phyloP scores from a whole-genome alignment of 1,284 basidiomycete genomes.

The Malassezia furfur region DNA sequence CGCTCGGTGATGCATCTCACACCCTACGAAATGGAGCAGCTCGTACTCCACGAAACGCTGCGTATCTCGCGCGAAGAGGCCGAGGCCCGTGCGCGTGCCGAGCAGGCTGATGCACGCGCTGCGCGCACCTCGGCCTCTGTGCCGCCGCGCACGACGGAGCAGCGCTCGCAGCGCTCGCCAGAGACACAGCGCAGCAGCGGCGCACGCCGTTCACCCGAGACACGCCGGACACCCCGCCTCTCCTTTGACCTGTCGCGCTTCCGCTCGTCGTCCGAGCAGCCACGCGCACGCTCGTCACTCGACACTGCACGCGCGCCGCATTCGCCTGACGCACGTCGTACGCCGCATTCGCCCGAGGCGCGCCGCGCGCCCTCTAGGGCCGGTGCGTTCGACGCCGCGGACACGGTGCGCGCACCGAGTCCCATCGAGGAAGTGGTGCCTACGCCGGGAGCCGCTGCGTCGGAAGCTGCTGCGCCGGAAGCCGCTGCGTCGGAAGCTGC shows the following conservation, averaged over 20 bases:
- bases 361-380: too few species aligned
- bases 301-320: too few species aligned
- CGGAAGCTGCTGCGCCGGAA: too few species aligned
- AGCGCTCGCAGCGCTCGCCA: neutral
- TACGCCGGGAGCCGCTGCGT: too few species aligned
- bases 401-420: too few species aligned
- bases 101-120: too few species aligned
- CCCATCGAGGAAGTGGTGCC: too few species aligned
- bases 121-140: too few species aligned
- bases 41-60: slow-evolving; percentile 99
- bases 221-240: neutral
- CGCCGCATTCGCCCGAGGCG: too few species aligned
- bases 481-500: too few species aligned
- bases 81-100: neutral
- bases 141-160: neutral
- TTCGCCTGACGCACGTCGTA: too few species aligned
- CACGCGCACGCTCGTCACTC: neutral
- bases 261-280: neutral
- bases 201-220: neutral
- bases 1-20: neutral
- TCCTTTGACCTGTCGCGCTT: neutral
- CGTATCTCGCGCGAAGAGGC: slow-evolving; percentile 85
- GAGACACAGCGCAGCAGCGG: neutral
- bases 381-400: too few species aligned
- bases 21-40: slow-evolving; percentile 61